A percentile compares a stretch with the other conserved stretches of the same genome.
Evolutionary conservation across 2,329 filamentous ascomycete species (phyloP).

Genomic region (Thielaviopsis populi): DNA sequence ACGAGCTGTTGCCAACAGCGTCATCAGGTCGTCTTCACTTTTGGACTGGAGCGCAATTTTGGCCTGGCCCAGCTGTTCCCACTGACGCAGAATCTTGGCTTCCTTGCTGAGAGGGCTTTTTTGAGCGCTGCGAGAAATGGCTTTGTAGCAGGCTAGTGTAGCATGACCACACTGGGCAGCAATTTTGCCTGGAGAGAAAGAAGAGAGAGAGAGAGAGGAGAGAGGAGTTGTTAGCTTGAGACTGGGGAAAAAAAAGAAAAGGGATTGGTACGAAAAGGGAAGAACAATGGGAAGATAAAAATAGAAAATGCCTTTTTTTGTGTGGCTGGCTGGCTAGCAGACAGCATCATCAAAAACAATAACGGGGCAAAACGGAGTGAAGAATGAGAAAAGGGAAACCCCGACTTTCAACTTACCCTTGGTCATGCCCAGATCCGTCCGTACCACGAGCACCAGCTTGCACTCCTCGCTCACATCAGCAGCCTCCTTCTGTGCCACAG

Average conservation of each 20-base stretch:
- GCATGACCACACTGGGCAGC: conserved; percentile 90
- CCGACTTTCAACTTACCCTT: conserved; percentile 49
- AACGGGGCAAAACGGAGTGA: background rate
- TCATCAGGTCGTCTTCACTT: conserved; percentile 66
- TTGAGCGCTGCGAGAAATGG: conserved; percentile 43
- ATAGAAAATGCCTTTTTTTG: background rate
- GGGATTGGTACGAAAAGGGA: background rate
- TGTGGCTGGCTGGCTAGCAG: background rate
- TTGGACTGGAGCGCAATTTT: conserved; percentile 89
- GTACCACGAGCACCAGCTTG: conserved; percentile 82
- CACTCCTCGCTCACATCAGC: conserved; percentile 57
- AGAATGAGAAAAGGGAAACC: background rate
- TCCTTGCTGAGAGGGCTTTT: conserved; percentile 36
- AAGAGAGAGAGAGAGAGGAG: background rate
- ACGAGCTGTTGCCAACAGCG: conserved; percentile 60
- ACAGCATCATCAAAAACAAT: background rate
- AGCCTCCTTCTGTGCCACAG: conserved; percentile 18
- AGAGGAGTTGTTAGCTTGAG: background rate
- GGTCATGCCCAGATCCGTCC: conserved; percentile 92
- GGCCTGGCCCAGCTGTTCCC: conserved; percentile 76
- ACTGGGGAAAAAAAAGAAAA: background rate
- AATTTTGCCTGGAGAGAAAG: conserved; percentile 76
- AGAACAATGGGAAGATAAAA: background rate
- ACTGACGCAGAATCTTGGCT: conserved; percentile 56
- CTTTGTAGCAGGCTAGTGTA: conserved; percentile 95